Conservation (phyloP, 345 rosid genomes). For the Boechera divaricarpa region DNA sequence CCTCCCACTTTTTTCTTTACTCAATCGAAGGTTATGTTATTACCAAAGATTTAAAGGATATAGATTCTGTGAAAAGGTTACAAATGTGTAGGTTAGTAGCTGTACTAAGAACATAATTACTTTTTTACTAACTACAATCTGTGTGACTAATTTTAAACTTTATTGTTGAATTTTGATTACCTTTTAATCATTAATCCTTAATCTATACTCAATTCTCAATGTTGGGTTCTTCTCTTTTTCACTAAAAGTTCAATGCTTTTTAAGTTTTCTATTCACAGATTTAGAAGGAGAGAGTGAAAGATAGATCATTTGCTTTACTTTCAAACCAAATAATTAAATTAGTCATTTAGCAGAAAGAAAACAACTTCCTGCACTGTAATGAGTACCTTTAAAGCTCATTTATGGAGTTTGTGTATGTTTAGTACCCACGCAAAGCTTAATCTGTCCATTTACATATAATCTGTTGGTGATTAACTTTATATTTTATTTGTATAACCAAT, state of each 20-base stretch:
- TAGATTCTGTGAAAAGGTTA: slow-evolving; percentile 13
- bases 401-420: slow-evolving; percentile 23
- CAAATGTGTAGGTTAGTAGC: slow-evolving; percentile 6
- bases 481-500: slow-evolving; percentile 10
- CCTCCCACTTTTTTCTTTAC: not conserved
- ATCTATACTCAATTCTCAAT: slow-evolving; percentile 20
- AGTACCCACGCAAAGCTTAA: slow-evolving; percentile 27
- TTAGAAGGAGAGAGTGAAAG: slow-evolving; percentile 11
- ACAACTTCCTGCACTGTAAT: slow-evolving; percentile 32
- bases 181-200: slow-evolving; percentile 30
- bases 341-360: not conserved
- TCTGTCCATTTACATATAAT: slow-evolving; percentile 1
- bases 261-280: not conserved
- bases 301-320: slow-evolving; percentile 38
- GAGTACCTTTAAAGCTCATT: slow-evolving; percentile 45
- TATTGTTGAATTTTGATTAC: not conserved
- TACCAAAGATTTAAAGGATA: slow-evolving; percentile 1
- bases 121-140: slow-evolving; percentile 28
- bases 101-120: slow-evolving; percentile 16
- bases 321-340: slow-evolving; percentile 25
- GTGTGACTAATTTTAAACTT: slow-evolving; percentile 7
- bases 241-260: slow-evolving; percentile 15
- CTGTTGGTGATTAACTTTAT: not conserved
- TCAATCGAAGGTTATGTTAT: slow-evolving; percentile 6
- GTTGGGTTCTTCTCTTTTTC: slow-evolving; percentile 1